Percentiles rank a stretch among this genome's conserved stretches.
Evolutionary conservation across 192 early-diverging fungal species (phyloP).

Genomic region (Backusella westeae): DNA sequence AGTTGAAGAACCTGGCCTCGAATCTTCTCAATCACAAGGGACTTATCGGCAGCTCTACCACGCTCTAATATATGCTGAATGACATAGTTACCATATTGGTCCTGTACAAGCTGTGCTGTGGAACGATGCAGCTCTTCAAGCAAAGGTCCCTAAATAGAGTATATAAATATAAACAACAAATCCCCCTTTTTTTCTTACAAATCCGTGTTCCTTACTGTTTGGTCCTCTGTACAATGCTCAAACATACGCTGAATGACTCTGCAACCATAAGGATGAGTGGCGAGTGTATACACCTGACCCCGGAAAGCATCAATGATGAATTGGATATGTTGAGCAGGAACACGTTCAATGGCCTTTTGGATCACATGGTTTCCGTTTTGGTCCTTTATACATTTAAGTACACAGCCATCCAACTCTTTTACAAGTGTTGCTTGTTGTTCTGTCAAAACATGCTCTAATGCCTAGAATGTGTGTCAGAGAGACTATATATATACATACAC

Average conservation of each 20-base stretch:
- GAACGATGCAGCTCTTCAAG: slow-evolving; percentile 94
- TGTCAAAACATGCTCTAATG: slow-evolving; percentile 87
- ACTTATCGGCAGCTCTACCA: slow-evolving; percentile 86
- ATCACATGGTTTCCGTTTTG: slow-evolving; percentile 99
- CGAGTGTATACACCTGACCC: slow-evolving; percentile 92
- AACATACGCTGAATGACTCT: slow-evolving; percentile 99
- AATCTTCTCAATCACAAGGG: slow-evolving; percentile 84
- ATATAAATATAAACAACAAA: neutral
- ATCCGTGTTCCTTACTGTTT: slow-evolving; percentile 45
- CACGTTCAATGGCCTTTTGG: slow-evolving; percentile 98
- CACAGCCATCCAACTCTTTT: slow-evolving; percentile 90
- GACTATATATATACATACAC: neutral
- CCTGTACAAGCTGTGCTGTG: slow-evolving; percentile 90
- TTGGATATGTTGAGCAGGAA: slow-evolving; percentile 87
- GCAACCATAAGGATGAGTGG: slow-evolving; percentile 98
- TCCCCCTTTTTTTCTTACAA: neutral
- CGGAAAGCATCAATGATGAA: slow-evolving; percentile 98
- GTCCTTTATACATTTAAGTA: slow-evolving; percentile 98
- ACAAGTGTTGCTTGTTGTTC: slow-evolving; percentile 93
- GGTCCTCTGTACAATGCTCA: slow-evolving; percentile 94
- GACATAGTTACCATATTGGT: slow-evolving; percentile 99
- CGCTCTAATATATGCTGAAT: slow-evolving; percentile 98
- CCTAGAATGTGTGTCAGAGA: slow-evolving; percentile 34
- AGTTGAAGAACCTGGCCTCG: slow-evolving; percentile 88
- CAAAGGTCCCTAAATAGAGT: slow-evolving; percentile 57